A percentile compares a stretch with the other conserved stretches of the same genome.
Conservation (phyloP, 1,284 basidiomycete species). For the Cutaneotrichosporon sp. region DNA sequence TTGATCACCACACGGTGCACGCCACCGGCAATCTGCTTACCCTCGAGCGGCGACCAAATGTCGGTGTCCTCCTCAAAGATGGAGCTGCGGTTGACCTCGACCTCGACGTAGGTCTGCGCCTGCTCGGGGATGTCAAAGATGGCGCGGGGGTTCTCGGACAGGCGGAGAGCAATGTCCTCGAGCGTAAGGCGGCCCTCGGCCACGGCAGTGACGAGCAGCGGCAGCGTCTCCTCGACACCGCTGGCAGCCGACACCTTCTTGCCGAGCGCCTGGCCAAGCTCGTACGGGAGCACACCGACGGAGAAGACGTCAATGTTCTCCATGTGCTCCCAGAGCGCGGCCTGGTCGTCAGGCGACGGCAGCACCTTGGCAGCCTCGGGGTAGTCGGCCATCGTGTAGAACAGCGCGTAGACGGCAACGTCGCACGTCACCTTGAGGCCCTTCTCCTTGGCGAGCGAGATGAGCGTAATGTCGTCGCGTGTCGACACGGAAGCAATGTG, state of each 20-base stretch:
- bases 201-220: slow-evolving; percentile 82
- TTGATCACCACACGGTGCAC: slow-evolving; percentile 90
- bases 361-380: slow-evolving; percentile 60
- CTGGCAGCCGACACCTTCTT: slow-evolving; percentile 64
- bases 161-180: slow-evolving; percentile 70
- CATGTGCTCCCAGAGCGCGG: slow-evolving; percentile 80
- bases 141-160: slow-evolving; percentile 85
- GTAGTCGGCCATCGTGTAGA: slow-evolving; percentile 77
- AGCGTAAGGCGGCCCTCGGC: slow-evolving; percentile 72
- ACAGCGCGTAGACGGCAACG: slow-evolving; percentile 86
- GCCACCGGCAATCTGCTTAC: slow-evolving; percentile 62
- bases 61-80: slow-evolving; percentile 55
- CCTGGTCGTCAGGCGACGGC: slow-evolving; percentile 73
- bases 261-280: slow-evolving; percentile 64
- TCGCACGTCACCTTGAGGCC: slow-evolving; percentile 93
- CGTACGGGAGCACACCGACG: slow-evolving; percentile 76
- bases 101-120: slow-evolving; percentile 81
- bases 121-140: slow-evolving; percentile 91
- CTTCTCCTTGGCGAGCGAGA: slow-evolving; percentile 91
- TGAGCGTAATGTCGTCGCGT: slow-evolving; percentile 82
- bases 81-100: slow-evolving; percentile 74
- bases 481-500: slow-evolving; percentile 91
- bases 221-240: slow-evolving; percentile 83
- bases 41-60: slow-evolving; percentile 80
- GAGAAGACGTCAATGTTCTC: slow-evolving; percentile 87